Percentiles rank a stretch among this genome's conserved stretches.
Evolutionary conservation across 768 basidiomycete genomes (phyloP).

Genomic region (Floccularia luteovirens): DNA sequence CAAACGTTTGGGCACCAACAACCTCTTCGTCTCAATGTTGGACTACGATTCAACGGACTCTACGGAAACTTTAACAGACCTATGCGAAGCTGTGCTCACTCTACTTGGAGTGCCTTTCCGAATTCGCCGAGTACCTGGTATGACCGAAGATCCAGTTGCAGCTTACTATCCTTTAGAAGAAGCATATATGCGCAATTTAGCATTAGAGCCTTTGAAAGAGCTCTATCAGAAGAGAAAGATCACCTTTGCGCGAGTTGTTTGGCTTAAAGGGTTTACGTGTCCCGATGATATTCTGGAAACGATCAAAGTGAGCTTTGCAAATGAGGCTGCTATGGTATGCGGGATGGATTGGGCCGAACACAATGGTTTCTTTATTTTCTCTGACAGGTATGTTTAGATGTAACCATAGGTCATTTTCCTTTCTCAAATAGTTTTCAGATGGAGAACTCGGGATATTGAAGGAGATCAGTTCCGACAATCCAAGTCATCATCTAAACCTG

Average conservation of each 20-base stretch:
- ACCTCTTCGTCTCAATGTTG: conserved; percentile 95
- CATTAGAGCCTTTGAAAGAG: conserved; percentile 84
- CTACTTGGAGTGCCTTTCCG: conserved; percentile 90
- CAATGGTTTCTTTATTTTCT: conserved; percentile 96
- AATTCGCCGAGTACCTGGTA: conserved; percentile 84
- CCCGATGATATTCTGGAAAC: conserved; percentile 97
- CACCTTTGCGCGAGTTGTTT: conserved; percentile 85
- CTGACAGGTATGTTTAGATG: conserved; percentile 64
- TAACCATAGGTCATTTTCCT: conserved; percentile 1
- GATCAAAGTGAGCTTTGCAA: conserved; percentile 81
- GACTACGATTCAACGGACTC: conserved; percentile 96
- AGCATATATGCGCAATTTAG: conserved; percentile 89
- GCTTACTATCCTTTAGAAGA: conserved; percentile 97
- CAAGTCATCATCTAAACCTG: conserved; percentile 85
- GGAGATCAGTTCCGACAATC: conserved; percentile 98
- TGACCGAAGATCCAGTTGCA: conserved; percentile 83
- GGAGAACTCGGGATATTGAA: conserved; percentile 96
- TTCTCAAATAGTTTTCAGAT: conserved; percentile 35
- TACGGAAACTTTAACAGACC: conserved; percentile 87
- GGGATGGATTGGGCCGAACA: conserved; percentile 99
- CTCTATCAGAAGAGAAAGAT: conserved; percentile 70
- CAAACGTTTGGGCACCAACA: conserved; percentile 79
- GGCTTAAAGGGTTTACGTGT: conserved; percentile 99
- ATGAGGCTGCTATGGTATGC: conserved; percentile 96
- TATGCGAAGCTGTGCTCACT: conserved; percentile 92